Percentiles rank a stretch among this genome's conserved stretches.
phyloP scores from a whole-genome alignment of 305 asterid genomes.

The Fraxinus nigra region DNA sequence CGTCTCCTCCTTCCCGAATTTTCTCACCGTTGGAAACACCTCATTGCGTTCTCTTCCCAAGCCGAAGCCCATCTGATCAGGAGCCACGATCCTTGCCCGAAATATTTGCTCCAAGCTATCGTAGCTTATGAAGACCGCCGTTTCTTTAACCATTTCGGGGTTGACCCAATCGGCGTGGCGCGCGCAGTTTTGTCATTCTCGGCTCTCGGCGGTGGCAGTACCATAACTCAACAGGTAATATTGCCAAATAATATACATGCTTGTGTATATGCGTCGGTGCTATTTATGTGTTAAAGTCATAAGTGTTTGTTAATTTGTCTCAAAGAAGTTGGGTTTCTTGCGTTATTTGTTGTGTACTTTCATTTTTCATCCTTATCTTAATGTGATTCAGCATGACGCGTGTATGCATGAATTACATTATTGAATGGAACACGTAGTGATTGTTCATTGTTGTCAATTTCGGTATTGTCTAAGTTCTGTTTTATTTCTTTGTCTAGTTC shows the following conservation, averaged over 20 bases:
- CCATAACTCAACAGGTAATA: conserved; percentile 33
- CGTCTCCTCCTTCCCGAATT: conserved; percentile 30
- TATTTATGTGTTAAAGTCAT: neutral
- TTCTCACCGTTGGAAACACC: conserved; percentile 32
- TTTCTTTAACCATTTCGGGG: conserved; percentile 30
- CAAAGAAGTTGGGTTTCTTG: conserved; percentile 11
- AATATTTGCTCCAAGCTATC: conserved; percentile 31
- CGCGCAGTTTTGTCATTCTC: conserved; percentile 33
- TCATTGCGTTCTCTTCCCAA: conserved; percentile 28
- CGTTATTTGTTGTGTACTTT: neutral
- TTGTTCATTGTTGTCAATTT: neutral
- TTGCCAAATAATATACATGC: neutral
- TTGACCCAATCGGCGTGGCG: conserved; percentile 32
- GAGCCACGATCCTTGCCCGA: conserved; percentile 14
- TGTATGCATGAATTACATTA: neutral
- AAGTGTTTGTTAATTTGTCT: conserved; percentile 32
- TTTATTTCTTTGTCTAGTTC: neutral
- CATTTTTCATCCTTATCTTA: neutral
- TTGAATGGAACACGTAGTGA: neutral
- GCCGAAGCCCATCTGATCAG: conserved; percentile 28
- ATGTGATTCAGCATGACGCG: neutral
- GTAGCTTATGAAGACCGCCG: conserved; percentile 37
- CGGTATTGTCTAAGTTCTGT: neutral
- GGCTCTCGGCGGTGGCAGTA: conserved; percentile 38
- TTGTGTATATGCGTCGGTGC: neutral